Percentiles rank a stretch among this genome's conserved stretches.
These are phyloP conservation scores for Peronospora tabacina DNA, from an alignment of 352 stramenopile genomes.

Conservation along the genomic window DNA sequence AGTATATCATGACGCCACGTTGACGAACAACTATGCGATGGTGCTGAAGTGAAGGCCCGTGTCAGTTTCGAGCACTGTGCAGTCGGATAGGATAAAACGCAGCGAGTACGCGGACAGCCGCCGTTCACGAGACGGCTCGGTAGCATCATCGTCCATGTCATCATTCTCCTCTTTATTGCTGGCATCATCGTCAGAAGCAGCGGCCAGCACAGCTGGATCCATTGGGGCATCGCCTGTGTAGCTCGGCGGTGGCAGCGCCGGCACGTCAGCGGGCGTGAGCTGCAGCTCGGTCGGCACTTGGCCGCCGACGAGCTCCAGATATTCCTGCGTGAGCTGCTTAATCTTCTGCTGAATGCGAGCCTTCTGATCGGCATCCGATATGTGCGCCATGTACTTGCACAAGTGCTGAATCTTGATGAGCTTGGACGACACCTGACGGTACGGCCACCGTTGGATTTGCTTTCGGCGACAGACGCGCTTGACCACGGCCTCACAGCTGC, in stretches of 20 bases:
- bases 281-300: conserved; percentile 70
- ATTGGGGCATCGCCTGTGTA: conserved; percentile 38
- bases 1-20: conserved; percentile 13
- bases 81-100: conserved; percentile 73
- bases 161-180: conserved; percentile 41
- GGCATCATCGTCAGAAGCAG: conserved; percentile 42
- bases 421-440: conserved; percentile 79
- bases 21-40: conserved; percentile 20
- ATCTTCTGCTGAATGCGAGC: conserved; percentile 71
- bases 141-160: conserved; percentile 31
- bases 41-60: conserved; percentile 49
- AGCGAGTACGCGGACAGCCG: conserved; percentile 69
- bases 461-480: conserved; percentile 77
- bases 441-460: conserved; percentile 76
- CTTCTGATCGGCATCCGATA: conserved; percentile 58
- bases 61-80: conserved; percentile 61
- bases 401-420: conserved; percentile 83
- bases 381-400: conserved; percentile 80
- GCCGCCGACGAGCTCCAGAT: conserved; percentile 65
- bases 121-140: conserved; percentile 16
- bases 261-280: conserved; percentile 45
- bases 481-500: conserved; percentile 72
- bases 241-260: conserved; percentile 39
- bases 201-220: conserved; percentile 46
- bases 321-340: conserved; percentile 73